phyloP scores from a whole-genome alignment of 2,329 filamentous ascomycete genomes.

The Cadophora sp. region DNA sequence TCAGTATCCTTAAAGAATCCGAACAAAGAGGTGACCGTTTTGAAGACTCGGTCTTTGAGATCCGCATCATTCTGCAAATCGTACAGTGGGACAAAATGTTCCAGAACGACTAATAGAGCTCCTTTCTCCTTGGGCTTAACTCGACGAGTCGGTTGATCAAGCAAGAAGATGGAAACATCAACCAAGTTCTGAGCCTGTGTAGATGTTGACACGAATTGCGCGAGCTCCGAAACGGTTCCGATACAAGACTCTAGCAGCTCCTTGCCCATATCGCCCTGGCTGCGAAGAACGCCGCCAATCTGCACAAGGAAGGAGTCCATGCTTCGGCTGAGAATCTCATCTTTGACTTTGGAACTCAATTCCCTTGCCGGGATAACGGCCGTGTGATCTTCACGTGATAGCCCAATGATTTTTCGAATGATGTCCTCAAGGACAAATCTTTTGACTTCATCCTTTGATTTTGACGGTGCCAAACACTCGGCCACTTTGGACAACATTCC shows the following conservation, averaged over 20 bases:
- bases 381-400: conserved; percentile 59
- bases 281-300: conserved; percentile 71
- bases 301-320: conserved; percentile 68
- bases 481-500: conserved; percentile 73
- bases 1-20: conserved; percentile 86
- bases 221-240: conserved; percentile 77
- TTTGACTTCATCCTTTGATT: conserved; percentile 86
- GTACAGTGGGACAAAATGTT: conserved; percentile 77
- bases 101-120: conserved; percentile 78
- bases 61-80: conserved; percentile 60
- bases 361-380: conserved; percentile 31
- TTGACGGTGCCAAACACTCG: conserved; percentile 73
- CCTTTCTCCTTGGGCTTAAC: conserved; percentile 87
- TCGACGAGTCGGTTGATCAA: conserved; percentile 82
- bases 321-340: conserved; percentile 62
- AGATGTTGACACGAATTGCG: conserved; percentile 70
- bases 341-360: conserved; percentile 53
- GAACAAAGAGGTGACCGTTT: conserved; percentile 81
- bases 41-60: conserved; percentile 71
- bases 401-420: conserved; percentile 70
- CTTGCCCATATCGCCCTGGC: conserved; percentile 63
- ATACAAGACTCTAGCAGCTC: conserved; percentile 82
- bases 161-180: conserved; percentile 78
- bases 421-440: conserved; percentile 76
- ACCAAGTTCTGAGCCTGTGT: conserved; percentile 79